Percentiles rank a stretch among this genome's conserved stretches.
Conservation (phyloP, 148 eudicot genomes). For the Talinum fruticosum region DNA sequence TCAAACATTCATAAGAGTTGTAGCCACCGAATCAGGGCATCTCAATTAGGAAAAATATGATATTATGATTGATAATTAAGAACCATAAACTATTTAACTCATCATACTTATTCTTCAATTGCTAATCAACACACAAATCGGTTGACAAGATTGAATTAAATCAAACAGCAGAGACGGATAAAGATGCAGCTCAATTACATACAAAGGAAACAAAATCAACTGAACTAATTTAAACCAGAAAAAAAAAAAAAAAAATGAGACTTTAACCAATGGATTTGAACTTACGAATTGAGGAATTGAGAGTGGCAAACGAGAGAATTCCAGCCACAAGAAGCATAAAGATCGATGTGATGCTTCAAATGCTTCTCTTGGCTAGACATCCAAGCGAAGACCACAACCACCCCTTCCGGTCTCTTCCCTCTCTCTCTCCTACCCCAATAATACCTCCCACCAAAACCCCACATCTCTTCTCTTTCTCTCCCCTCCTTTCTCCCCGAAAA, state of each 20-base stretch:
- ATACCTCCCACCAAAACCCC: conserved; percentile 86
- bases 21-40: not conserved
- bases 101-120: not conserved
- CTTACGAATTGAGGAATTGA: conserved; percentile 86
- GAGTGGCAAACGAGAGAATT: conserved; percentile 81
- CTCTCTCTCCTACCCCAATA: conserved; percentile 79
- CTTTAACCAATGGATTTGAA: conserved; percentile 2
- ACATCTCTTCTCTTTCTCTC: conserved; percentile 46
- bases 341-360: conserved; percentile 69
- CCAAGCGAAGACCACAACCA: conserved; percentile 86
- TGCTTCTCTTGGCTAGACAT: conserved; percentile 87
- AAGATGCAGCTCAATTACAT: too few species aligned
- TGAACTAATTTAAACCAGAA: too few species aligned
- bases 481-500: not conserved
- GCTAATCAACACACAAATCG: not conserved
- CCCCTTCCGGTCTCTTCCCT: conserved; percentile 39
- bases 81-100: not conserved
- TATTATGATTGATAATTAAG: not conserved
- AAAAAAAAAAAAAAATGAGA: not conserved
- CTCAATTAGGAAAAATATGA: not conserved
- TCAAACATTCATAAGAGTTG: not conserved
- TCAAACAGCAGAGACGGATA: not conserved
- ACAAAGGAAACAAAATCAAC: too few species aligned
- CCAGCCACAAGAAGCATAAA: conserved; percentile 87
- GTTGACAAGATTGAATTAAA: not conserved